These are phyloP conservation scores for Endocalyx cinctus DNA, from an alignment of 2,329 filamentous ascomycete genomes.

Conservation along the genomic window DNA sequence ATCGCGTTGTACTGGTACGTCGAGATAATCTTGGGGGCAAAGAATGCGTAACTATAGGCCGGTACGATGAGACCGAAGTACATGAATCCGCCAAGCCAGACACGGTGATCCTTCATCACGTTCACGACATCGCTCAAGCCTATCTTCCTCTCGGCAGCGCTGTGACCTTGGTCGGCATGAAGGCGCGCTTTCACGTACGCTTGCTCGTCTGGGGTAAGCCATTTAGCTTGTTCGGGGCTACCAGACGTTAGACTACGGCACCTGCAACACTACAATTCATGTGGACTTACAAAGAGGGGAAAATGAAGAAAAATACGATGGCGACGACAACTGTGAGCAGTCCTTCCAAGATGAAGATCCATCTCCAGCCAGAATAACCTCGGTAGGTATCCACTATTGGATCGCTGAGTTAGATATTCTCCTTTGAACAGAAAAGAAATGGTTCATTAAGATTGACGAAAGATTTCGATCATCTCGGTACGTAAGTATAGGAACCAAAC, in stretches of 20 bases:
- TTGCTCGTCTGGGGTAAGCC: slow-evolving; percentile 67
- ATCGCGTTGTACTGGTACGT: slow-evolving; percentile 60
- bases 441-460: neutral
- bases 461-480: neutral
- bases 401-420: slow-evolving; percentile 6
- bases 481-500: no score
- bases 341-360: slow-evolving; percentile 80
- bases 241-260: neutral
- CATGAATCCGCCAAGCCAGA: slow-evolving; percentile 72
- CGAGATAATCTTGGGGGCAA: slow-evolving; percentile 66
- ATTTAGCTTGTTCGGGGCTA: slow-evolving; percentile 64
- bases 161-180: slow-evolving; percentile 62
- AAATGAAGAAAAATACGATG: slow-evolving; percentile 61
- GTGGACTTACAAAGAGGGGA: slow-evolving; percentile 58
- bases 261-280: neutral
- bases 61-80: slow-evolving; percentile 77
- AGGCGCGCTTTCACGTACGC: slow-evolving; percentile 62
- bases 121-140: slow-evolving; percentile 53
- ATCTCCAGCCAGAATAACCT: slow-evolving; percentile 71
- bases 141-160: slow-evolving; percentile 58
- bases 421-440: neutral
- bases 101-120: slow-evolving; percentile 70
- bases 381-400: slow-evolving; percentile 62
- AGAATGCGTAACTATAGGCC: slow-evolving; percentile 75
- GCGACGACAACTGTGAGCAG: slow-evolving; percentile 34